These are phyloP conservation scores for Hansenula lynferdii DNA, from an alignment of 1,139 yeast genomes.

Conservation along the genomic window DNA sequence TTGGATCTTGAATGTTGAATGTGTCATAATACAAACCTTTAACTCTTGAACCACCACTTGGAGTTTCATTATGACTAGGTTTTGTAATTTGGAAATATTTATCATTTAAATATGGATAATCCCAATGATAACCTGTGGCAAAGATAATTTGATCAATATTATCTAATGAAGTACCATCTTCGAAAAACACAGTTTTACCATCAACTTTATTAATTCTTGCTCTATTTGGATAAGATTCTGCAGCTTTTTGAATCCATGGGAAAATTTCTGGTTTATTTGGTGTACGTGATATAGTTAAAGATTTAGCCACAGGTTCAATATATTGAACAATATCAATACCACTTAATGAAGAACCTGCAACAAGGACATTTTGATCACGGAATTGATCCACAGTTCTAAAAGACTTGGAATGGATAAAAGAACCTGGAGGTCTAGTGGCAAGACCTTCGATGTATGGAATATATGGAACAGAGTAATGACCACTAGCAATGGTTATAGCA, in stretches of 20 bases:
- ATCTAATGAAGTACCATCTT: conserved; percentile 29
- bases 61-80: conserved; percentile 28
- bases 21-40: conserved; percentile 49
- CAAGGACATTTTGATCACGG: conserved; percentile 36
- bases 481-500: conserved; percentile 41
- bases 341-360: conserved; percentile 48
- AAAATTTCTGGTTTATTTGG: conserved; percentile 20
- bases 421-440: conserved; percentile 30
- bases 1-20: conserved; percentile 48
- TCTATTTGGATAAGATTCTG: conserved; percentile 30
- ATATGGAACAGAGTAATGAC: conserved; percentile 41
- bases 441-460: conserved; percentile 40
- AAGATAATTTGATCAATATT: conserved; percentile 34
- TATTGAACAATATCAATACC: conserved; percentile 50
- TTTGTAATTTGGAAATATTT: conserved; percentile 2
- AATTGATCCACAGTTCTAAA: conserved; percentile 28
- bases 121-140: conserved; percentile 39
- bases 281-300: conserved; percentile 32
- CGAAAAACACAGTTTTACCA: conserved; percentile 25
- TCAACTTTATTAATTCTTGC: conserved; percentile 26
- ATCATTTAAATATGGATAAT: conserved; percentile 32
- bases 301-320: conserved; percentile 36
- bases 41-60: conserved; percentile 40
- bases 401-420: conserved; percentile 39
- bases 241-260: conserved; percentile 32